Evolutionary conservation across 2,329 filamentous ascomycete species (phyloP).

Genomic region (Fusarium nurragi): DNA sequence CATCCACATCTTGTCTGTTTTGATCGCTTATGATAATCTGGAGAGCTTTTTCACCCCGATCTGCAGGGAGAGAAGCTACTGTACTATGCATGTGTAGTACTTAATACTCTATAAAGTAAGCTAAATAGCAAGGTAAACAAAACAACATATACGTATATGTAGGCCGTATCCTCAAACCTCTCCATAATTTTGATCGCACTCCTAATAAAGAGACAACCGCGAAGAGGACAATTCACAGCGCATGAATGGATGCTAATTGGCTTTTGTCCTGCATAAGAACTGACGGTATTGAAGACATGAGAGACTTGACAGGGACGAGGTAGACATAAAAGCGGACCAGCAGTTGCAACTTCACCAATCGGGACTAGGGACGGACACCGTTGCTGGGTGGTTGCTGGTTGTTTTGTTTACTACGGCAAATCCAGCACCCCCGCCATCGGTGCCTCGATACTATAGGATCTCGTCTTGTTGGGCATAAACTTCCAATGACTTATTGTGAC

Average conservation of each 20-base stretch:
- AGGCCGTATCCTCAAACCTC: not conserved
- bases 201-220: not conserved
- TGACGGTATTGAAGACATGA: constrained; percentile 22
- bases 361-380: constrained; percentile 25
- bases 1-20: constrained; percentile 21
- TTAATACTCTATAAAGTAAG: no score
- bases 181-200: no score
- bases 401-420: constrained; percentile 49
- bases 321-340: constrained; percentile 26
- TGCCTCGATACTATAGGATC: constrained; percentile 23
- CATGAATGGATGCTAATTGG: constrained; percentile 18
- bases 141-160: not conserved
- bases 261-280: constrained; percentile 15
- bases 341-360: constrained; percentile 37
- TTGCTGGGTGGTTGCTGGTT: constrained; percentile 49
- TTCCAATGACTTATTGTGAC: constrained; percentile 26
- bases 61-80: constrained; percentile 14
- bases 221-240: not conserved
- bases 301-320: constrained; percentile 34
- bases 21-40: constrained; percentile 15
- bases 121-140: constrained; percentile 1
- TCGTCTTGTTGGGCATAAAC: constrained; percentile 36
- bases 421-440: constrained; percentile 38
- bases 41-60: constrained; percentile 11
- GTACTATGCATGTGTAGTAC: no score